These are phyloP conservation scores for Teunomyces aglyptinius DNA, from an alignment of 805 yeast genomes.

Conservation along the genomic window DNA sequence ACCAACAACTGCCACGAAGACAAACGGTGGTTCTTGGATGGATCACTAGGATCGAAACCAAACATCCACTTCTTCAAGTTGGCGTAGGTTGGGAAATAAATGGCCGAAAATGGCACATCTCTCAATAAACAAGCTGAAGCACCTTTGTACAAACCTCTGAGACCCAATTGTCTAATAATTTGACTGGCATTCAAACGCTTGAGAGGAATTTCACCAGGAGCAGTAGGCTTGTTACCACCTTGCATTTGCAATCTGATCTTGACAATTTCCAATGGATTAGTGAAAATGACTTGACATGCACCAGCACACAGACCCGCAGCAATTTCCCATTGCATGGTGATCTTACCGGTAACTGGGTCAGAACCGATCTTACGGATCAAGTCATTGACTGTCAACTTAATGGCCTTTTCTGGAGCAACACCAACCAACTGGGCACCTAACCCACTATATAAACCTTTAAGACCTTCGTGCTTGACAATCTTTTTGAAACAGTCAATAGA, in stretches of 20 bases:
- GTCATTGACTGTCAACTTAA: slow-evolving; percentile 92
- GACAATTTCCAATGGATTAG: slow-evolving; percentile 94
- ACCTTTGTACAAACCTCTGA: slow-evolving; percentile 87
- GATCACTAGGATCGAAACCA: slow-evolving; percentile 71
- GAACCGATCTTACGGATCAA: slow-evolving; percentile 73
- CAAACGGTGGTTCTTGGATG: slow-evolving; percentile 52
- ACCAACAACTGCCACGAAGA: slow-evolving; percentile 80
- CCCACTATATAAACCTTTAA: slow-evolving; percentile 86
- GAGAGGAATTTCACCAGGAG: slow-evolving; percentile 40
- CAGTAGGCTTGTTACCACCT: slow-evolving; percentile 56
- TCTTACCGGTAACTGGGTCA: slow-evolving; percentile 28
- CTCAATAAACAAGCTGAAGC: slow-evolving; percentile 86
- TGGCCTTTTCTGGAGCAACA: slow-evolving; percentile 98
- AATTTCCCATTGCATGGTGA: slow-evolving; percentile 63
- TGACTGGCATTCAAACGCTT: slow-evolving; percentile 56
- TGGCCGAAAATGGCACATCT: slow-evolving; percentile 96
- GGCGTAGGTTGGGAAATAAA: slow-evolving; percentile 95
- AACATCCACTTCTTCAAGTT: slow-evolving; percentile 82
- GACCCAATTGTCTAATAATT: slow-evolving; percentile 75
- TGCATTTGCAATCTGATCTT: slow-evolving; percentile 93
- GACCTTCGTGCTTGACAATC: slow-evolving; percentile 74
- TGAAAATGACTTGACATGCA: slow-evolving; percentile 92
- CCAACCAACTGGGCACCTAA: slow-evolving; percentile 92
- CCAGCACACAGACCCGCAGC: slow-evolving; percentile 94
- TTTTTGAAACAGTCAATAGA: slow-evolving; percentile 84